Percentiles rank a stretch among this genome's conserved stretches.
These are phyloP conservation scores for Penicillium sp. DNA, from an alignment of 2,329 filamentous ascomycete genomes.

Conservation along the genomic window DNA sequence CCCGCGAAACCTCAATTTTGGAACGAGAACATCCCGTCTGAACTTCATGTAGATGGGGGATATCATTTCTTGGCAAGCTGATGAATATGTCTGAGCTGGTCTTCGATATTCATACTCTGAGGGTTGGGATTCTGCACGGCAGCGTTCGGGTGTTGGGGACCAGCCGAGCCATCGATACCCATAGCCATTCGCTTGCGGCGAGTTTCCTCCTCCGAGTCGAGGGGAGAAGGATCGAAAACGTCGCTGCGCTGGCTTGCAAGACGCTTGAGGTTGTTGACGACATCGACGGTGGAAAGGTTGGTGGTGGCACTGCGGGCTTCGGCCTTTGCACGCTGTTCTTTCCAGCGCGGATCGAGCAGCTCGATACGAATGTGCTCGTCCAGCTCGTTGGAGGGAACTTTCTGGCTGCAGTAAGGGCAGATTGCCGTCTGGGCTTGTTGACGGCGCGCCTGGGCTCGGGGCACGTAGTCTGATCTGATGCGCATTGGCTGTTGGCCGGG, in stretches of 20 bases:
- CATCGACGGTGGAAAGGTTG: conserved; percentile 80
- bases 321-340: conserved; percentile 87
- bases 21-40: background rate
- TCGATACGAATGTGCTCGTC: conserved; percentile 95
- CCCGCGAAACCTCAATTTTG: background rate
- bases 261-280: conserved; percentile 93
- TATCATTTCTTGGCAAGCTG: conserved; percentile 50
- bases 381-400: conserved; percentile 81
- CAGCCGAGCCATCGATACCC: conserved; percentile 32
- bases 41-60: background rate
- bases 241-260: conserved; percentile 84
- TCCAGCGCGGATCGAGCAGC: conserved; percentile 89
- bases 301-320: conserved; percentile 81
- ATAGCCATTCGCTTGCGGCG: conserved; percentile 73
- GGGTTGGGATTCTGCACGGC: conserved; percentile 30
- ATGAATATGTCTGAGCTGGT: conserved; percentile 73
- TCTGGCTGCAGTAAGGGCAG: conserved; percentile 90
- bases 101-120: conserved; percentile 69
- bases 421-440: conserved; percentile 63
- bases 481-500: conserved; percentile 65
- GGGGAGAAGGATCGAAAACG: conserved; percentile 66
- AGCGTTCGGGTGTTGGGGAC: conserved; percentile 28
- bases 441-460: conserved; percentile 71
- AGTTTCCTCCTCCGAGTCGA: conserved; percentile 70
- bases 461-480: conserved; percentile 90